These are phyloP conservation scores for Chytriomyces sp. DNA, from an alignment of 192 early-diverging fungal species.

Conservation along the genomic window DNA sequence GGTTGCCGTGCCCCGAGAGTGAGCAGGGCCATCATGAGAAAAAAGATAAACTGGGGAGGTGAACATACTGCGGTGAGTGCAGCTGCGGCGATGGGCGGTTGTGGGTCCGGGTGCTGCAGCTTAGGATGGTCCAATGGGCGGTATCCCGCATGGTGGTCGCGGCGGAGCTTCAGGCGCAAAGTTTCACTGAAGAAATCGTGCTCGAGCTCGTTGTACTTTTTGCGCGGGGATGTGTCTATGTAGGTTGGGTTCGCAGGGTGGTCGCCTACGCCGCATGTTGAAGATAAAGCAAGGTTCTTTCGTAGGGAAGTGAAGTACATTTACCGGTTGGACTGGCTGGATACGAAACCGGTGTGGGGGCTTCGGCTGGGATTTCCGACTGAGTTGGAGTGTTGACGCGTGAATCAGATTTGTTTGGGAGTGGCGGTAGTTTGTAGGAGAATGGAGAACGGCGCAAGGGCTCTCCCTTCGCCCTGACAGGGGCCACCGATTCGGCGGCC, in stretches of 20 bases:
- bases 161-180: constrained; percentile 34
- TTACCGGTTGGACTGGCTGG: constrained; percentile 31
- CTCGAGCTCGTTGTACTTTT: constrained; percentile 38
- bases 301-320: background rate
- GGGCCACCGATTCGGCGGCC: background rate
- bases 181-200: constrained; percentile 43
- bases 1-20: no score
- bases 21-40: no score
- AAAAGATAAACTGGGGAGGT: no score
- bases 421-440: constrained; percentile 9
- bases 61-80: no score
- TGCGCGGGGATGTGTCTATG: constrained; percentile 18
- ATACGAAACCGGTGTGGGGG: constrained; percentile 10
- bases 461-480: background rate
- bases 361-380: background rate
- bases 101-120: constrained; percentile 27
- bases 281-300: background rate
- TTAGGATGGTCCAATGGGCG: constrained; percentile 27
- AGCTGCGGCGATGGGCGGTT: no score
- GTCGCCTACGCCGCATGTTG: background rate
- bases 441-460: background rate
- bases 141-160: constrained; percentile 29
- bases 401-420: background rate
- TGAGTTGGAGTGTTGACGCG: background rate
- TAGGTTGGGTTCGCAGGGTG: background rate